phyloP scores from a whole-genome alignment of 169 alveolate genomes.

The Cyclospora cayetanensis region DNA sequence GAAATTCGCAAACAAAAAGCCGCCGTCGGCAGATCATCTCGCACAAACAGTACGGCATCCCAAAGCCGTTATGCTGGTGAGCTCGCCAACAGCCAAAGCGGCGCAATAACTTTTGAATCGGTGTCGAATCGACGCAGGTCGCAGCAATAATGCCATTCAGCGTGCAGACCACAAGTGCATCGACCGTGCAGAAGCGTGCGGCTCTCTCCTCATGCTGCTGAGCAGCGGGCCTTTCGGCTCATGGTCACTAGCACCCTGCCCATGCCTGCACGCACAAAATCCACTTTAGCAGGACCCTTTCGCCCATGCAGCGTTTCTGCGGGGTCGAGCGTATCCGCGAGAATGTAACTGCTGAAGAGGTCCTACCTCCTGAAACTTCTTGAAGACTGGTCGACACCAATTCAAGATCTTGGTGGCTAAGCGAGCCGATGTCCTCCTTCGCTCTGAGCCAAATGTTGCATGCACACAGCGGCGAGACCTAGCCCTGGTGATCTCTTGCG shows the following conservation, averaged over 20 bases:
- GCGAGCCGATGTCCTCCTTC: neutral
- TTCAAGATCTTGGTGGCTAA: neutral
- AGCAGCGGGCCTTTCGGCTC: neutral
- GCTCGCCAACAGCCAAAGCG: neutral
- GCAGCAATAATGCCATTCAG: neutral
- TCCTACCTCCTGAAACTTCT: slow-evolving; percentile 17
- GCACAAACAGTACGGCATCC: slow-evolving; percentile 1
- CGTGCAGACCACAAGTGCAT: neutral
- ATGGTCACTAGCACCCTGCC: neutral
- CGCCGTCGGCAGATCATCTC: neutral
- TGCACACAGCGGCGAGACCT: too few relatives aligned
- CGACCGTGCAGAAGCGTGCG: neutral
- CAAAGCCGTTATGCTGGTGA: neutral
- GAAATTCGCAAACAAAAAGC: neutral
- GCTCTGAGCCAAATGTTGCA: slow-evolving; percentile 6
- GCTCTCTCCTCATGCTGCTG: neutral
- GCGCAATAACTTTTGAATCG: neutral
- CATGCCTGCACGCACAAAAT: neutral
- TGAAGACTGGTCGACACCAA: neutral
- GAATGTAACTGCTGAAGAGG: neutral
- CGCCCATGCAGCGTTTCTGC: too few relatives aligned
- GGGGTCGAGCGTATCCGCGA: too few relatives aligned
- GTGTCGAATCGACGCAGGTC: too few relatives aligned
- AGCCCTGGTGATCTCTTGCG: too few relatives aligned
- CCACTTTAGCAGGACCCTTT: too few relatives aligned